Percentiles rank a stretch among this genome's conserved stretches.
These are phyloP conservation scores for Populus ilicifolia DNA, from an alignment of 345 rosid genomes.

Conservation along the genomic window DNA sequence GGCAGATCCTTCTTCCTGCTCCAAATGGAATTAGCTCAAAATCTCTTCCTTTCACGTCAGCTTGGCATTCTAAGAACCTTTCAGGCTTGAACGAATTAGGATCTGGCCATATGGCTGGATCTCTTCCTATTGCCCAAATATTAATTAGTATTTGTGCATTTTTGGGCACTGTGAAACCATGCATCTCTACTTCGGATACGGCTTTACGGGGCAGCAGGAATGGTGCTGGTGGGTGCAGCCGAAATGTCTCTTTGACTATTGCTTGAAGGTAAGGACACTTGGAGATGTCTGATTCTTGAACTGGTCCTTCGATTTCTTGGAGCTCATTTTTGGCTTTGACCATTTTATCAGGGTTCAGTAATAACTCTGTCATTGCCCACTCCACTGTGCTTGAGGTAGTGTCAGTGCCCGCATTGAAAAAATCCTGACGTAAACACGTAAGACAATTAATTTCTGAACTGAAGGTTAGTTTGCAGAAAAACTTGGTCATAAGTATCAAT, in stretches of 20 bases:
- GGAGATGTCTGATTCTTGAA: constrained; percentile 34
- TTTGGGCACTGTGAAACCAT: background rate
- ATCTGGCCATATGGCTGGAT: background rate
- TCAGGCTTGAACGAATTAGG: constrained; percentile 1
- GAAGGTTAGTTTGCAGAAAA: background rate
- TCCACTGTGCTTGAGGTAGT: constrained; percentile 29
- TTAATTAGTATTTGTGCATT: constrained; percentile 4
- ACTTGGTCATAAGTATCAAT: background rate
- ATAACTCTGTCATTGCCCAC: constrained; percentile 24
- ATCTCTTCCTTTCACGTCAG: constrained; percentile 11
- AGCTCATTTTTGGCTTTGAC: constrained; percentile 28
- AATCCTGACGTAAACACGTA: constrained; percentile 18
- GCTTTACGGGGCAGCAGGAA: background rate
- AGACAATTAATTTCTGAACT: no score
- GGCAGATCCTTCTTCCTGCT: constrained; percentile 36
- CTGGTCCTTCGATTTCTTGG: constrained; percentile 6
- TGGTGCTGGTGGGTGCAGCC: constrained; percentile 8
- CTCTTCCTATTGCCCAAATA: background rate
- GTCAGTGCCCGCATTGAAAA: constrained; percentile 43
- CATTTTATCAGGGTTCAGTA: background rate
- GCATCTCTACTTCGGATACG: background rate
- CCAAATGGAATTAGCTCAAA: constrained; percentile 28
- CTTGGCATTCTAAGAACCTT: constrained; percentile 5
- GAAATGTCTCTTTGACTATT: background rate
- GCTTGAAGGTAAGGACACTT: constrained; percentile 1